Percentiles rank a stretch among this genome's conserved stretches.
These are phyloP conservation scores for Saccharomycopsis fermentans DNA, from an alignment of 805 yeast genomes.

Conservation along the genomic window DNA sequence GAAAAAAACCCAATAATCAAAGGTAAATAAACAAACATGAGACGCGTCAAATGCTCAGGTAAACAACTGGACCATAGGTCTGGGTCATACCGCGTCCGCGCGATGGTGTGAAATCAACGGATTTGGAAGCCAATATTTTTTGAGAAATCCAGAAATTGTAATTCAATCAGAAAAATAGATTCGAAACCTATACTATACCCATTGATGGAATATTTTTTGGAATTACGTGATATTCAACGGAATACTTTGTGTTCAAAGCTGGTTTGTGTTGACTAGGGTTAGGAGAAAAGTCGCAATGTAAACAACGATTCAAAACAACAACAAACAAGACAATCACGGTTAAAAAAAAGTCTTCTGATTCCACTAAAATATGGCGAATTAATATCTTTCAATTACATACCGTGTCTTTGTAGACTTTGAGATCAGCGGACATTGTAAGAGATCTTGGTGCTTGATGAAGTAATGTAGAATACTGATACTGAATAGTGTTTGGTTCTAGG, in stretches of 20 bases:
- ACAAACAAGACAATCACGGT: background rate
- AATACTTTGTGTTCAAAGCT: too few species aligned
- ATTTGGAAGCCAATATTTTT: too few species aligned
- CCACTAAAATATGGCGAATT: background rate
- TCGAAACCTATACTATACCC: too few species aligned
- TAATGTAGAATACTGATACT: background rate
- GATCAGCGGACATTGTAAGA: conserved; percentile 21
- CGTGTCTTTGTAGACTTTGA: conserved; percentile 30
- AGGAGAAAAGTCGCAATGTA: too few species aligned
- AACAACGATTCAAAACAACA: background rate
- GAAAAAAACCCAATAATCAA: background rate
- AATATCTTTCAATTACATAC: conserved; percentile 22
- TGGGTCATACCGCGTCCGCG: too few species aligned
- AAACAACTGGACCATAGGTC: background rate
- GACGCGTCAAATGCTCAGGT: background rate
- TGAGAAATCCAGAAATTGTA: too few species aligned
- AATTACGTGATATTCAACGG: too few species aligned
- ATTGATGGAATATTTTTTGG: too few species aligned
- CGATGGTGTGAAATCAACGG: background rate
- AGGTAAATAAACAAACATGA: background rate
- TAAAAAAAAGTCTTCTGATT: background rate
- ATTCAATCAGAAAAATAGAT: too few species aligned
- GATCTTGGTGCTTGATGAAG: background rate
- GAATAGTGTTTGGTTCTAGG: background rate
- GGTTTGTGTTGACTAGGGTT: too few species aligned